Conservation (phyloP, 768 basidiomycete genomes). For the Russula sp. region DNA sequence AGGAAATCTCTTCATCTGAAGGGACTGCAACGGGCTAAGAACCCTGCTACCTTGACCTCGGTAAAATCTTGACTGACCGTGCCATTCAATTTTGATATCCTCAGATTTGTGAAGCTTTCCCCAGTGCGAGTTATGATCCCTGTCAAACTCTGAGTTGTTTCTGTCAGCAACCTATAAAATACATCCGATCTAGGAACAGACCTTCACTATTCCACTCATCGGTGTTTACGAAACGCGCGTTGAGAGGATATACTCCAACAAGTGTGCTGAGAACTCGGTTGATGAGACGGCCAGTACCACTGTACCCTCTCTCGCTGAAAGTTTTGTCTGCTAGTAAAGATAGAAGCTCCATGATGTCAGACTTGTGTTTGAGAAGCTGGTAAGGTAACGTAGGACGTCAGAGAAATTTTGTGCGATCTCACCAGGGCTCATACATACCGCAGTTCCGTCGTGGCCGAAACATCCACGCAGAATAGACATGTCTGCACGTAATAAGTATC, state of each 20-base stretch:
- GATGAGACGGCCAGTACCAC: conserved; percentile 69
- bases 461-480: conserved; percentile 78
- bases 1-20: conserved; percentile 62
- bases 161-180: background rate
- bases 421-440: conserved; percentile 38
- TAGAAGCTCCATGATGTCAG: conserved; percentile 57
- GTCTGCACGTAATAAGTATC: conserved; percentile 40
- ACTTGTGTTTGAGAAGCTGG: conserved; percentile 61
- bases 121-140: conserved; percentile 65
- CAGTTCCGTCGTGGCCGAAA: conserved; percentile 64
- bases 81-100: conserved; percentile 86
- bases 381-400: conserved; percentile 27
- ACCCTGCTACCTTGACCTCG: background rate
- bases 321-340: conserved; percentile 67
- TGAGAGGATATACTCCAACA: conserved; percentile 67
- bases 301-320: conserved; percentile 85
- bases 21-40: conserved; percentile 41
- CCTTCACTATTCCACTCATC: conserved; percentile 75
- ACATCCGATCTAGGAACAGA: conserved; percentile 32
- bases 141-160: conserved; percentile 48
- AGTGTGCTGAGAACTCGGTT: conserved; percentile 70
- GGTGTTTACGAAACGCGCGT: conserved; percentile 74
- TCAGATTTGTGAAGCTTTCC: conserved; percentile 70
- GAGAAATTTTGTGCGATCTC: background rate
- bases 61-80: conserved; percentile 42